Evolutionary conservation across 202 grass and related monocot species (phyloP).

Genomic region (Carex arenaria): DNA sequence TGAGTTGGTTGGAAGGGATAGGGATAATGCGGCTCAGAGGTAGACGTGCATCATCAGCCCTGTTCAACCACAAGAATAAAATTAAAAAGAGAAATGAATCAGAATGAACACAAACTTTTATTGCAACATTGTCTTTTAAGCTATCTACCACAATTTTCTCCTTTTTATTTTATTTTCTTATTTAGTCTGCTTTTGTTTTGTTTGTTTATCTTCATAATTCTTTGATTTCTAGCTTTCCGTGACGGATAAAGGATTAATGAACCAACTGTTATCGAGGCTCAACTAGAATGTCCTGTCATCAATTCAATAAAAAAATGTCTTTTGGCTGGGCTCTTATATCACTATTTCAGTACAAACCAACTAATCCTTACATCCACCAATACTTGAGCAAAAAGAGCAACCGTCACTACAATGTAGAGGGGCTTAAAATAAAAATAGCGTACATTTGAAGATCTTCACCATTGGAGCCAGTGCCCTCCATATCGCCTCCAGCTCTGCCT

Average conservation of each 20-base stretch:
- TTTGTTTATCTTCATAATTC: background rate
- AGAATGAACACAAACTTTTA: background rate
- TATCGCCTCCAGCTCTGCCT: conserved; percentile 84
- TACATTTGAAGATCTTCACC: conserved; percentile 99
- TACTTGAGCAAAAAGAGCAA: background rate
- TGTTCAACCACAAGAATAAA: conserved; percentile 29
- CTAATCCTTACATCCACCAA: background rate
- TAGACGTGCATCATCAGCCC: conserved; percentile 94
- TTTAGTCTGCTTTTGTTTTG: background rate
- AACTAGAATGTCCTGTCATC: background rate
- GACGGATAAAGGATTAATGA: background rate
- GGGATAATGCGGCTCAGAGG: conserved; percentile 85
- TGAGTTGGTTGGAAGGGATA: conserved; percentile 81
- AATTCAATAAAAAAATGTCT: background rate
- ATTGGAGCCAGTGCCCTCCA: conserved; percentile 95
- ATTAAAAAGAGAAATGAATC: background rate
- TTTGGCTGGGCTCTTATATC: background rate
- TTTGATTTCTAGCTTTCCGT: background rate
- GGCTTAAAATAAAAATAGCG: background rate
- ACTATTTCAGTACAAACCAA: background rate
- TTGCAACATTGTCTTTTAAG: background rate
- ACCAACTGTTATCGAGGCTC: background rate
- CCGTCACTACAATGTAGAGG: background rate
- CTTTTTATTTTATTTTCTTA: background rate
- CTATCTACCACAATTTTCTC: background rate